Conservation (phyloP, 768 basidiomycete species). For the Boletus sp. region DNA sequence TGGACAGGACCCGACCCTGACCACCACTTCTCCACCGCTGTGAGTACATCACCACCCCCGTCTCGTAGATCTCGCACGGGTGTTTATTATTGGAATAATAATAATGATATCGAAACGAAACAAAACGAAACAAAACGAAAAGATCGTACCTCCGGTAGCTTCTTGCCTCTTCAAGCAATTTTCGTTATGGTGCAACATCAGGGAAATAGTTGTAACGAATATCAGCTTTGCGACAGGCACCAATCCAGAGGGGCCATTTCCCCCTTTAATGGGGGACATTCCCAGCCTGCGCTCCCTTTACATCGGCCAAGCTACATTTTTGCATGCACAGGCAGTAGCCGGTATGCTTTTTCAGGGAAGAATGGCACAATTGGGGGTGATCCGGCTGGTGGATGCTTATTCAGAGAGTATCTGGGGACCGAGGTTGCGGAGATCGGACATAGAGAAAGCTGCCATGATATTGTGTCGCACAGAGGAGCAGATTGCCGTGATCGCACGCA, state of each 20-base stretch:
- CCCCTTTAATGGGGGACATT: conserved; percentile 36
- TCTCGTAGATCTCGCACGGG: not conserved
- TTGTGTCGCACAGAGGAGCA: conserved; percentile 8
- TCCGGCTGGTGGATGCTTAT: conserved; percentile 55
- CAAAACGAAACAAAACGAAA: no score
- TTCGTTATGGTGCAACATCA: conserved; percentile 43
- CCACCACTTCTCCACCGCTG: conserved; percentile 62
- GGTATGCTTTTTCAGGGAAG: conserved; percentile 31
- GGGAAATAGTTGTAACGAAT: conserved; percentile 47
- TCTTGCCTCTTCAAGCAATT: conserved; percentile 26
- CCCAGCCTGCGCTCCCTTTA: conserved; percentile 43
- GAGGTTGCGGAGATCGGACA: conserved; percentile 47
- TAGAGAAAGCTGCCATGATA: conserved; percentile 37
- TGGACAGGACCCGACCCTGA: conserved; percentile 65
- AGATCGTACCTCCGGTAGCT: conserved; percentile 28
- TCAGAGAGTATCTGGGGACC: conserved; percentile 58
- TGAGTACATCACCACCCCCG: conserved; percentile 34
- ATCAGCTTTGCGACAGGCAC: conserved; percentile 37
- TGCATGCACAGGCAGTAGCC: conserved; percentile 41
- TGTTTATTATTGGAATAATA: not conserved
- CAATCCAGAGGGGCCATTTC: conserved; percentile 7
- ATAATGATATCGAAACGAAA: not conserved
- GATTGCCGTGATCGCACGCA: conserved; percentile 28
- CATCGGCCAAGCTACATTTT: conserved; percentile 49
- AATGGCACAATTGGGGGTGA: conserved; percentile 27